Base-by-base conservation (phyloP, 78 protist species). In the Monocercomonoides exilis region DNA sequence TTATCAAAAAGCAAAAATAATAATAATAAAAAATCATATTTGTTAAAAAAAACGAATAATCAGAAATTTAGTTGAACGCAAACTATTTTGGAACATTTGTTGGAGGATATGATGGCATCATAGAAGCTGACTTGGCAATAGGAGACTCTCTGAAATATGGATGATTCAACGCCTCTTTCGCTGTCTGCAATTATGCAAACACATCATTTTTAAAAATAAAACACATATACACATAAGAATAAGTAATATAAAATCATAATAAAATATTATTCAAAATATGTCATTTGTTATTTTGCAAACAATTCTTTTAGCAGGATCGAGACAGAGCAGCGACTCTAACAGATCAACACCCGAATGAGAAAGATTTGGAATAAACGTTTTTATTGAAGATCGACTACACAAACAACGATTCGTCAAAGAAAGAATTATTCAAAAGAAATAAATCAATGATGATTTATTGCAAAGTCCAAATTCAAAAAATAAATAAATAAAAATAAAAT, bases 121-220 rank as follows among this genome's bases (percentile, higher is more conserved):
- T 33, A 41, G n/a, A 33, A 41, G 36, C 6, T 5, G 82, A 41
- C 4, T 4, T 79, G 11, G 82, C 45, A 32, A 79, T 33, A 4
- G 82, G 82, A 32, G 4, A 5, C 43, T 79, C 82, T 6, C 11
- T 33, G 11, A 79, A 79, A 41, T 79, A 79, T 33, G 82, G 82
- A 21, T 79, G 82, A 21, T 79, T 4, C 45, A 79, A 41, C 5
- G 82, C 82, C n/a, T 79, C 82, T 4, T 21, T 33, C 6, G 82
- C 82, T 4, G 82, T 79, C 82, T 79, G 70, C 21, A 11, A 54
- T n/a, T n/a, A n/a, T n/a, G n/a, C n/a, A n/a, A n/a, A n/a, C n/a
- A n/a, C n/a, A n/a, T n/a, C n/a, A n/a, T n/a, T n/a, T n/a, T n/a
- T n/a, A n/a, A n/a, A n/a, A n/a, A n/a, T n/a, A n/a, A n/a, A n/a